Conservation (phyloP, 306 rosid genomes). For the Cicer pinnatifidum region DNA sequence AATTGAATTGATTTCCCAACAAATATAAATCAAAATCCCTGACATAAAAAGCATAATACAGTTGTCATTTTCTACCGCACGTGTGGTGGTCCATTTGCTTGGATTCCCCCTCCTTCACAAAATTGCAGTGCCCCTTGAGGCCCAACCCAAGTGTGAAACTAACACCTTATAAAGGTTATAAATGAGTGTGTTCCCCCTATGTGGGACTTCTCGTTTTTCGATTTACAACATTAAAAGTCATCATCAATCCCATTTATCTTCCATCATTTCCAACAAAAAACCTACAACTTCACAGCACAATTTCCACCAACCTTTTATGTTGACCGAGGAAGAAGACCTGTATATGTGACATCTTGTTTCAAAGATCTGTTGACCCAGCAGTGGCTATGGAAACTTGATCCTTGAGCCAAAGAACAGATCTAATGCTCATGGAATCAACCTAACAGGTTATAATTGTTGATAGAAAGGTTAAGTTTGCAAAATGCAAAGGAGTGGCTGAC, state of each 20-base stretch:
- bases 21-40: too few species aligned
- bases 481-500: neutral
- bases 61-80: slow-evolving; percentile 5
- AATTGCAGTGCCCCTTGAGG: too few species aligned
- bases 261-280: too few species aligned
- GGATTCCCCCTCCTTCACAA: too few species aligned
- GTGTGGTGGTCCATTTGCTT: too few species aligned
- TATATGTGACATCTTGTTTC: slow-evolving; percentile 59
- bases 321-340: slow-evolving; percentile 61
- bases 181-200: too few species aligned
- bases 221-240: too few species aligned
- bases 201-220: too few species aligned
- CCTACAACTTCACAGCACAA: slow-evolving; percentile 5
- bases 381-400: slow-evolving; percentile 86
- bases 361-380: slow-evolving; percentile 88
- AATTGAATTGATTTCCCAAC: too few species aligned
- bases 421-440: slow-evolving; percentile 90
- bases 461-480: slow-evolving; percentile 38
- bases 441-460: slow-evolving; percentile 47
- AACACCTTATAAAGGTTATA: too few species aligned
- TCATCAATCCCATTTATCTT: too few species aligned
- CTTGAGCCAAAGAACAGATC: slow-evolving; percentile 87
- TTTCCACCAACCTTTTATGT: slow-evolving; percentile 68
- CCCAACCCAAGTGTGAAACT: too few species aligned
- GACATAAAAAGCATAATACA: slow-evolving; percentile 6